Base-by-base conservation (phyloP, 2,329 filamentous ascomycete species). In the Corniculantispora saksenae region DNA sequence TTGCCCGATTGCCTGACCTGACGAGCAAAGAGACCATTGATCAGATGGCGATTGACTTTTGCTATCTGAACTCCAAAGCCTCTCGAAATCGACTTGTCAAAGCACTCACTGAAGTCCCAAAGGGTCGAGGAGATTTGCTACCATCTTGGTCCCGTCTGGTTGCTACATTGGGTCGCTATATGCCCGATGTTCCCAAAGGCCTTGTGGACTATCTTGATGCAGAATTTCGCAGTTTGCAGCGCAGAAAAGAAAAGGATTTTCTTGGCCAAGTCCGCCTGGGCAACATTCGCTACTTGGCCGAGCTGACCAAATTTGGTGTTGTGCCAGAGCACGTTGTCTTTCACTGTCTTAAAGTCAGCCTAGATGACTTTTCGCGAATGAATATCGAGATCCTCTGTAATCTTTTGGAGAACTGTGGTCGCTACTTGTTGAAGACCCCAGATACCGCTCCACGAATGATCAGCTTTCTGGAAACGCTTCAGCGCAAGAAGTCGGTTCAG, bases 381-480 rank as follows among this genome's bases (percentile, higher is more conserved):
- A 99, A 99, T 73, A 97, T 99, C 68, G 96, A 99, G 77, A 97
- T 99, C 71, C 94, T 99, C 68, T 96, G 94, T 73, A 97, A 96
- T 73, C 83, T 99, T 32, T 84, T 99, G 25, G 95, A 99, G 76
- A 98, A 98, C 69, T 99, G 96, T 73, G 95, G 95, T 51, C 89
- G 95, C 21, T 99, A 97, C 77, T 82, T 99, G 25, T 84, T 99
- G 66, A 92, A 94, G 58, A 98, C 95, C 70, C 90, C 93, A 0
- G 94, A 98, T 67, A 98, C 96, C 0, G 90, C 92, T 12, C 94
- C 94, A 10, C 89, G 95, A 51, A 99, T 99, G 95, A 82, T 85
- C 1, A 94, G 92, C 0, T 99, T 99, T 76, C 80, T 99, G 27
- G 95, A 99, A 77, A 99, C 94, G 0, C 82, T 99, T 17, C 92